phyloP scores from a whole-genome alignment of 805 yeast species.

The Priceomyces carsonii region DNA sequence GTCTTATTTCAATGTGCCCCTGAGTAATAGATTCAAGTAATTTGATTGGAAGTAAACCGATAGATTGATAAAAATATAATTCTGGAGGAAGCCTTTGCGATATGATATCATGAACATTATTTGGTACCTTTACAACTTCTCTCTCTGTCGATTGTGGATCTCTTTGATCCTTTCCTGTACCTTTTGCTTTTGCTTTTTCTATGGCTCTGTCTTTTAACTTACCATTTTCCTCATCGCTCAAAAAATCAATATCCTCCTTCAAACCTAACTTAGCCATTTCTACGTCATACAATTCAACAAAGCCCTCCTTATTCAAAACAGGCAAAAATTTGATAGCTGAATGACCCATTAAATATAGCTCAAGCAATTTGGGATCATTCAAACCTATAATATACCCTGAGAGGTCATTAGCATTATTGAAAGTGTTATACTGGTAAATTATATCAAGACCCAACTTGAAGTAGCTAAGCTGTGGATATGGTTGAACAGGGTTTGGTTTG shows the following conservation, averaged over 20 bases:
- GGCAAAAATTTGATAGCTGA: slow-evolving; percentile 74
- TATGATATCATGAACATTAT: slow-evolving; percentile 77
- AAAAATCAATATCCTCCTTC: slow-evolving; percentile 17
- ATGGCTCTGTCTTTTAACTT: slow-evolving; percentile 10
- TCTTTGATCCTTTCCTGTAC: slow-evolving; percentile 1
- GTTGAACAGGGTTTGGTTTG: slow-evolving; percentile 39
- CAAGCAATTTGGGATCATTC: slow-evolving; percentile 46
- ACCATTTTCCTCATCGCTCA: slow-evolving; percentile 15
- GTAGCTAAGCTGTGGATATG: slow-evolving; percentile 40
- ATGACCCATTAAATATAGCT: slow-evolving; percentile 64
- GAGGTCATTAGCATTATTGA: slow-evolving; percentile 25
- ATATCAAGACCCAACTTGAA: slow-evolving; percentile 43
- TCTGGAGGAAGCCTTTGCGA: slow-evolving; percentile 88
- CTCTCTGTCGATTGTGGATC: background rate
- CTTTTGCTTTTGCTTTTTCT: slow-evolving; percentile 2
- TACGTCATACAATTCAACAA: slow-evolving; percentile 57
- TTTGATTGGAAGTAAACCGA: slow-evolving; percentile 69
- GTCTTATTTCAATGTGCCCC: slow-evolving; percentile 60
- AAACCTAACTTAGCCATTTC: slow-evolving; percentile 40
- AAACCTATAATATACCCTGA: slow-evolving; percentile 50
- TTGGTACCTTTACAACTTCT: slow-evolving; percentile 52
- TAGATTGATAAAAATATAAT: slow-evolving; percentile 73
- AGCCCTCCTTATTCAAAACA: slow-evolving; percentile 66
- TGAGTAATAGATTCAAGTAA: slow-evolving; percentile 66
- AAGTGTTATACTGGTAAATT: slow-evolving; percentile 32